Conservation (phyloP, 1,139 yeast species). For the Lodderomyces margitis region DNA sequence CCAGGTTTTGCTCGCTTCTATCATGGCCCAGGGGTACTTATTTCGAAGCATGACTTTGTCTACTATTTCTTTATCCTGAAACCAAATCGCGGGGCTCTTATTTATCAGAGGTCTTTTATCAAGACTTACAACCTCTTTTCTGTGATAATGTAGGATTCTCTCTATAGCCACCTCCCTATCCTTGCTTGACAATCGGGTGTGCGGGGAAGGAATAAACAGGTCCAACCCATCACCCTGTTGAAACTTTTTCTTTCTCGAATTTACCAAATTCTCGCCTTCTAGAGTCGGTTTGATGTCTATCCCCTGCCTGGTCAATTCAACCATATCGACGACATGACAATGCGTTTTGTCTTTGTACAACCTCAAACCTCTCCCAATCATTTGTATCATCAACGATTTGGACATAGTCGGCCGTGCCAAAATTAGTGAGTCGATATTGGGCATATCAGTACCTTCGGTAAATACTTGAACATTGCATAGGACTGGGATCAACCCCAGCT, state of each 20-base stretch:
- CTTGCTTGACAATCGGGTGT: slow-evolving; percentile 3
- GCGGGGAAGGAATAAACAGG: slow-evolving; percentile 10
- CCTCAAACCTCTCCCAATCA: slow-evolving; percentile 90
- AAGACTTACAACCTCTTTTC: slow-evolving; percentile 19
- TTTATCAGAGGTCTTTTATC: slow-evolving; percentile 33
- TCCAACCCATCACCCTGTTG: slow-evolving; percentile 13
- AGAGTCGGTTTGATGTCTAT: slow-evolving; percentile 62
- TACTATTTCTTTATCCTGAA: slow-evolving; percentile 20
- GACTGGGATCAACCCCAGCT: slow-evolving; percentile 62
- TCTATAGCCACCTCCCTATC: slow-evolving; percentile 9
- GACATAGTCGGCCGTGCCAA: slow-evolving; percentile 84
- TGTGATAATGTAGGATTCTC: slow-evolving; percentile 7
- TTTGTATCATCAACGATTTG: slow-evolving; percentile 68
- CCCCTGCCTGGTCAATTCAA: slow-evolving; percentile 58
- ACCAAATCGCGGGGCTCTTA: slow-evolving; percentile 5
- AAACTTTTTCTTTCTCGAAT: slow-evolving; percentile 20
- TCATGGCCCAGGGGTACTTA: slow-evolving; percentile 8
- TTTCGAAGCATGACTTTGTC: slow-evolving; percentile 15
- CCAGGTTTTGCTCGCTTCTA: slow-evolving; percentile 26
- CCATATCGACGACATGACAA: slow-evolving; percentile 80
- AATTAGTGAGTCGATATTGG: slow-evolving; percentile 79
- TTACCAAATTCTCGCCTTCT: slow-evolving; percentile 36
- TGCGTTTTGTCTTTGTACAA: slow-evolving; percentile 55
- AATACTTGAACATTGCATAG: slow-evolving; percentile 85
- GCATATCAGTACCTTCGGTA: slow-evolving; percentile 95